Conservation (phyloP, 805 yeast genomes). For the Teunomyces barrocoloradensis region DNA sequence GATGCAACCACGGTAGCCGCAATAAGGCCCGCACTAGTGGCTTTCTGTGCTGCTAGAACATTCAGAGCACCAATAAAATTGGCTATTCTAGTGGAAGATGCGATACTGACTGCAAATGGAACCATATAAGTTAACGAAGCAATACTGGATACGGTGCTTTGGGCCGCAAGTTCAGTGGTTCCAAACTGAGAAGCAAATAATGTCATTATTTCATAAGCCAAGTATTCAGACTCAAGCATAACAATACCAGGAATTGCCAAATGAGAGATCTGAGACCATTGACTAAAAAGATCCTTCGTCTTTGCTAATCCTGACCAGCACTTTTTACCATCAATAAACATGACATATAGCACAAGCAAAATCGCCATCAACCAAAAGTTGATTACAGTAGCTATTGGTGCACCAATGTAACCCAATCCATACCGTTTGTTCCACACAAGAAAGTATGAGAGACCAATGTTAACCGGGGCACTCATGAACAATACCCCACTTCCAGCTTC, state of each 20-base stretch:
- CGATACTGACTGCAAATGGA: slow-evolving; percentile 46
- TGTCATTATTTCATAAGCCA: slow-evolving; percentile 48
- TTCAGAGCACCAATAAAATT: slow-evolving; percentile 45
- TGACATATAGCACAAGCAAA: slow-evolving; percentile 34
- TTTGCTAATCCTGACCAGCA: slow-evolving; percentile 67
- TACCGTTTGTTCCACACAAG: slow-evolving; percentile 41
- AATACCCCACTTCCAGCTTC: slow-evolving; percentile 47
- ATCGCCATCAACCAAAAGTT: slow-evolving; percentile 43
- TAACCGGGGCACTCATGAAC: slow-evolving; percentile 40
- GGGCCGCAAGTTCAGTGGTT: slow-evolving; percentile 50
- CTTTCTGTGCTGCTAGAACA: slow-evolving; percentile 32
- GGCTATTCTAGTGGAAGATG: slow-evolving; percentile 44
- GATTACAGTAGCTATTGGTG: slow-evolving; percentile 41
- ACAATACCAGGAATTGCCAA: slow-evolving; percentile 46
- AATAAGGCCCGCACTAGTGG: slow-evolving; percentile 32
- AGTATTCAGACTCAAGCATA: slow-evolving; percentile 45
- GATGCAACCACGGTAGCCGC: slow-evolving; percentile 28
- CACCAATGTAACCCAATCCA: slow-evolving; percentile 44
- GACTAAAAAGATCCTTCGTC: slow-evolving; percentile 29
- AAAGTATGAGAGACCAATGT: slow-evolving; percentile 38
- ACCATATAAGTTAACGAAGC: slow-evolving; percentile 44
- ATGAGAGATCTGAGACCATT: slow-evolving; percentile 35
- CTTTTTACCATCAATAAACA: slow-evolving; percentile 53
- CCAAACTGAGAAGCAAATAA: slow-evolving; percentile 47
- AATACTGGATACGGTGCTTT: slow-evolving; percentile 48